These are phyloP conservation scores for Penicillium cinerascens DNA, from an alignment of 495 filamentous ascomycete genomes.

Conservation along the genomic window DNA sequence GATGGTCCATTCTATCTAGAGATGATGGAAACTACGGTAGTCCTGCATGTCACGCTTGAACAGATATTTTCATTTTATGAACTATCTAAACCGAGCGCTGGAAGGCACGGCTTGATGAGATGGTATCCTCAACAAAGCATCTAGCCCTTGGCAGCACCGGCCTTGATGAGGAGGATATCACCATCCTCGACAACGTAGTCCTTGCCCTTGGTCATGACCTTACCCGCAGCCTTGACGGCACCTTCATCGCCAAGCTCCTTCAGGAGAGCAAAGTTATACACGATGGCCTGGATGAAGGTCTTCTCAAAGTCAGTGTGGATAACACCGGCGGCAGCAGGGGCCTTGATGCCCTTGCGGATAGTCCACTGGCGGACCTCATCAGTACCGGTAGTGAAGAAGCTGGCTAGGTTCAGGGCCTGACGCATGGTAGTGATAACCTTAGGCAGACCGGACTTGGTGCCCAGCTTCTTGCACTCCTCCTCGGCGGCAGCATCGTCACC, in stretches of 20 bases:
- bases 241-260: constrained; percentile 86
- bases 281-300: constrained; percentile 96
- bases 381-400: constrained; percentile 95
- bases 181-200: constrained; percentile 70
- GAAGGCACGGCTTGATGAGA: background rate
- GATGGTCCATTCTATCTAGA: no score
- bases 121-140: background rate
- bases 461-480: constrained; percentile 85
- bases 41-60: background rate
- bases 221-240: constrained; percentile 86
- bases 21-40: no score
- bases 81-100: constrained; percentile 6
- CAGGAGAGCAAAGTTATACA: constrained; percentile 76
- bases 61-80: constrained; percentile 9
- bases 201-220: constrained; percentile 98
- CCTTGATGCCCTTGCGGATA: constrained; percentile 93
- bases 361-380: constrained; percentile 99
- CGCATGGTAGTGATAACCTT: constrained; percentile 96
- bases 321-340: constrained; percentile 93
- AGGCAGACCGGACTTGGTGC: constrained; percentile 82
- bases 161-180: constrained; percentile 81
- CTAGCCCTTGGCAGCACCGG: constrained; percentile 85
- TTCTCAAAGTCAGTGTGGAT: constrained; percentile 99
- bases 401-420: constrained; percentile 78
- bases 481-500: constrained; percentile 70